Evolutionary conservation across 257 asterid species (phyloP).

Genomic region (Solanum megistacrolobum): DNA sequence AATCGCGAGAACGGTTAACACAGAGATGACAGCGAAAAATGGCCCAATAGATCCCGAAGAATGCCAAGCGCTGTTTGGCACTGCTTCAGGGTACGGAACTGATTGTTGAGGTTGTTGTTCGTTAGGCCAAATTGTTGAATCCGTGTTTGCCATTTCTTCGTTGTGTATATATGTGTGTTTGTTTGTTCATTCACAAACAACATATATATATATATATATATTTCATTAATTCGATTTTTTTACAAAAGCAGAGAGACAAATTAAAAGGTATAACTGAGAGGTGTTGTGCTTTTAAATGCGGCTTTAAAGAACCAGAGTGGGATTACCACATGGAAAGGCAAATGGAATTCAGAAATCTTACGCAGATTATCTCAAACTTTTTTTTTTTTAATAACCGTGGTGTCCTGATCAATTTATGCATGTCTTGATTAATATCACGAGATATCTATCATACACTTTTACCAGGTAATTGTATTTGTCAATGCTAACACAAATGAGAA

Average conservation of each 20-base stretch:
- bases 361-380: neutral
- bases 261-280: neutral
- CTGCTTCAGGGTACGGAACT: constrained; percentile 4
- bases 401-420: neutral
- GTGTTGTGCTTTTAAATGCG: neutral
- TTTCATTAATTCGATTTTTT: neutral
- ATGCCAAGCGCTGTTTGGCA: neutral
- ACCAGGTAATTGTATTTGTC: neutral
- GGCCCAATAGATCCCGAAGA: constrained; percentile 31
- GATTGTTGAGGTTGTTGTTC: constrained; percentile 8
- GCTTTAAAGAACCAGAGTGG: neutral
- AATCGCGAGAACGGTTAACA: constrained; percentile 13
- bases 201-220: no score
- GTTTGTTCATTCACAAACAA: neutral
- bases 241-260: neutral
- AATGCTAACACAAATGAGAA: accelerated
- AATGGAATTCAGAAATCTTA: neutral
- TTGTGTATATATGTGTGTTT: neutral
- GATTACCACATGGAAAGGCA: constrained; percentile 17
- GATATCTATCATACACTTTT: neutral
- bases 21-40: constrained; percentile 28
- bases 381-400: neutral
- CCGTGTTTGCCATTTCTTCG: constrained; percentile 13
- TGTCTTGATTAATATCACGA: neutral
- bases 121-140: constrained; percentile 15